phyloP scores from a whole-genome alignment of 768 basidiomycete species.

The Termitomyces sp. region DNA sequence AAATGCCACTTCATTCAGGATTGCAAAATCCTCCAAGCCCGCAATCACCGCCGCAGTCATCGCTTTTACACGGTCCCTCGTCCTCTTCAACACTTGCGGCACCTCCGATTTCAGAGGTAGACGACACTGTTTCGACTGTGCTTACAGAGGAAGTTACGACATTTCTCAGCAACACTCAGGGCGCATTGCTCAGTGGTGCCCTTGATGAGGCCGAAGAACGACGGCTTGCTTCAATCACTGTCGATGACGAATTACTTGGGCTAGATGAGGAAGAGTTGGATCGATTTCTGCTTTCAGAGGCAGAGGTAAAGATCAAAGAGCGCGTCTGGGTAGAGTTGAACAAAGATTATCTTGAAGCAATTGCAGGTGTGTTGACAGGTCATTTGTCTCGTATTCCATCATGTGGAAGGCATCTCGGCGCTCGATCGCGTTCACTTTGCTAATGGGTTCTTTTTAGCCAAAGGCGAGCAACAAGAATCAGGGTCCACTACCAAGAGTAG shows the following conservation, averaged over 20 bases:
- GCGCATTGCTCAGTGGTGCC: slow-evolving; percentile 51
- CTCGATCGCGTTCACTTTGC: slow-evolving; percentile 25
- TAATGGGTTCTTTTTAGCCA: slow-evolving; percentile 50
- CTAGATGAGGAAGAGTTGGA: slow-evolving; percentile 93
- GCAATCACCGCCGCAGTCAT: background rate
- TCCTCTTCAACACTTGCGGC: slow-evolving; percentile 12
- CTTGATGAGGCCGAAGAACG: slow-evolving; percentile 64
- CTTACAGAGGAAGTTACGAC: slow-evolving; percentile 67
- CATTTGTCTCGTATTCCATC: background rate
- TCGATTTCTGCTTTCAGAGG: slow-evolving; percentile 66
- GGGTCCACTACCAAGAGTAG: slow-evolving; percentile 48
- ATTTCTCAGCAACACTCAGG: slow-evolving; percentile 58
- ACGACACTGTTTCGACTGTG: slow-evolving; percentile 54
- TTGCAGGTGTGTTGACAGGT: slow-evolving; percentile 58
- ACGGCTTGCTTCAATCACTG: slow-evolving; percentile 46
- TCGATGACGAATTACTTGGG: slow-evolving; percentile 59
- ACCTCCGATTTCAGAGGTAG: slow-evolving; percentile 35
- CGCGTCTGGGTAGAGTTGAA: slow-evolving; percentile 94
- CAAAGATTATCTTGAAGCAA: slow-evolving; percentile 80
- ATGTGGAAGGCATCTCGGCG: background rate
- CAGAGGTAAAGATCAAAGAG: slow-evolving; percentile 82
- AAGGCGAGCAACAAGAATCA: slow-evolving; percentile 50
- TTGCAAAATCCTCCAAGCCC: background rate
- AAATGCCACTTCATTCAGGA: background rate
- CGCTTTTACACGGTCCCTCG: slow-evolving; percentile 2